Percentiles rank a stretch among this genome's conserved stretches.
Conservation (phyloP, 2,329 filamentous ascomycete species). For the Fusarium abutilonis region DNA sequence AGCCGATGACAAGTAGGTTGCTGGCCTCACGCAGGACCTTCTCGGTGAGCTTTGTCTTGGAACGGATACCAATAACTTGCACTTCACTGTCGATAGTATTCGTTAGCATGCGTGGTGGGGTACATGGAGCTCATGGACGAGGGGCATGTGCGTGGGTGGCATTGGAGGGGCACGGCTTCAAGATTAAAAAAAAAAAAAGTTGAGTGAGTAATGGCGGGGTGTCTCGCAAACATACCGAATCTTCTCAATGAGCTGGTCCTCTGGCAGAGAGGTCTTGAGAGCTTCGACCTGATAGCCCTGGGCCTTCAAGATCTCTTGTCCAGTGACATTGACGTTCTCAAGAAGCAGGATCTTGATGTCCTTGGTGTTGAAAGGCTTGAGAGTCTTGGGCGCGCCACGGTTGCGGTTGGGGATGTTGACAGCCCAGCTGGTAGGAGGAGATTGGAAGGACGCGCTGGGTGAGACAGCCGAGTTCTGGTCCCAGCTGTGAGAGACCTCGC, state of each 20-base stretch:
- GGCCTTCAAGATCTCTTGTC: conserved; percentile 79
- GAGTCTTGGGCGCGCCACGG: conserved; percentile 68
- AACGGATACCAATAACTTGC: conserved; percentile 97
- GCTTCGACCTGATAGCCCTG: conserved; percentile 98
- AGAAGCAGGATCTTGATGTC: conserved; percentile 96
- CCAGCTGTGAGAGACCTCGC: conserved; percentile 66
- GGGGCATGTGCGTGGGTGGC: conserved; percentile 15
- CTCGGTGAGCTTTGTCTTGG: conserved; percentile 93
- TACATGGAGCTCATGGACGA: conserved; percentile 16
- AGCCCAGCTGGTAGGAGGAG: conserved; percentile 72
- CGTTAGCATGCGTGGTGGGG: conserved; percentile 33
- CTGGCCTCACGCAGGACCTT: conserved; percentile 88
- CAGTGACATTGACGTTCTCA: conserved; percentile 95
- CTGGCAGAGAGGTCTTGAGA: conserved; percentile 86
- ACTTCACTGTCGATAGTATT: conserved; percentile 71
- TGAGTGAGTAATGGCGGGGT: conserved; percentile 27
- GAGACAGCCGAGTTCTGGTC: conserved; percentile 74
- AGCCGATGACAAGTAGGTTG: conserved; percentile 94
- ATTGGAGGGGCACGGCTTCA: conserved; percentile 34
- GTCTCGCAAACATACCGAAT: conserved; percentile 72
- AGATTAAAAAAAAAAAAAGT: conserved; percentile 16
- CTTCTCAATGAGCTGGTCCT: conserved; percentile 96
- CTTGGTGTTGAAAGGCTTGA: conserved; percentile 95
- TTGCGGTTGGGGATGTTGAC: conserved; percentile 53
- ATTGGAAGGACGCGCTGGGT: conserved; percentile 78